These are phyloP conservation scores for Podaxis sp. DNA, from an alignment of 768 basidiomycete genomes.

Conservation along the genomic window DNA sequence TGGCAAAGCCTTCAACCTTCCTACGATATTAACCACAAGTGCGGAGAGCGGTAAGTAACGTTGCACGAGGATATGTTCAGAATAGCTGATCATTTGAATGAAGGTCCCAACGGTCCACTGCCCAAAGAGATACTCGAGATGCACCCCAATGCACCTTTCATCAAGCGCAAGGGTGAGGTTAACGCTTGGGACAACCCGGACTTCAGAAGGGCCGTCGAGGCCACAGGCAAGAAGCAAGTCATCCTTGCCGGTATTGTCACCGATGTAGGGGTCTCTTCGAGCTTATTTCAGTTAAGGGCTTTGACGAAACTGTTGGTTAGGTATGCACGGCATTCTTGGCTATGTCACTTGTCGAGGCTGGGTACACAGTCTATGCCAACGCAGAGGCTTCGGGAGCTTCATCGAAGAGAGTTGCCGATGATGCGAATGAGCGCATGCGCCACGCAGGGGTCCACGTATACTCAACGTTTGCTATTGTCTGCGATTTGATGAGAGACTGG, in stretches of 20 bases:
- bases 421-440: constrained; percentile 48
- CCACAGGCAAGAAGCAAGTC: constrained; percentile 48
- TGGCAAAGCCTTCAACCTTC: constrained; percentile 43
- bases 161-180: constrained; percentile 48
- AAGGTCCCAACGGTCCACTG: constrained; percentile 49
- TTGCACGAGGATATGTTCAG: not conserved
- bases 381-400: constrained; percentile 45
- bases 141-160: constrained; percentile 42
- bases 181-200: constrained; percentile 52
- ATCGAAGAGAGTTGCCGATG: constrained; percentile 36
- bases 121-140: constrained; percentile 42
- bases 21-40: constrained; percentile 44
- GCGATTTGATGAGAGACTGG: constrained; percentile 53
- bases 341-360: constrained; percentile 42
- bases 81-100: not conserved
- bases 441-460: constrained; percentile 45
- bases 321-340: constrained; percentile 50
- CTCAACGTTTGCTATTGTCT: constrained; percentile 41
- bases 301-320: constrained; percentile 20
- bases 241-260: constrained; percentile 50
- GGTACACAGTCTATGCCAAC: constrained; percentile 47
- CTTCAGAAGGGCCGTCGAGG: constrained; percentile 44
- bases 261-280: constrained; percentile 31
- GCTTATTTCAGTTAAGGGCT: not conserved
- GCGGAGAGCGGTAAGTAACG: constrained; percentile 36